phyloP scores from a whole-genome alignment of 1,284 basidiomycete genomes.

The Amylostereum areolatum region DNA sequence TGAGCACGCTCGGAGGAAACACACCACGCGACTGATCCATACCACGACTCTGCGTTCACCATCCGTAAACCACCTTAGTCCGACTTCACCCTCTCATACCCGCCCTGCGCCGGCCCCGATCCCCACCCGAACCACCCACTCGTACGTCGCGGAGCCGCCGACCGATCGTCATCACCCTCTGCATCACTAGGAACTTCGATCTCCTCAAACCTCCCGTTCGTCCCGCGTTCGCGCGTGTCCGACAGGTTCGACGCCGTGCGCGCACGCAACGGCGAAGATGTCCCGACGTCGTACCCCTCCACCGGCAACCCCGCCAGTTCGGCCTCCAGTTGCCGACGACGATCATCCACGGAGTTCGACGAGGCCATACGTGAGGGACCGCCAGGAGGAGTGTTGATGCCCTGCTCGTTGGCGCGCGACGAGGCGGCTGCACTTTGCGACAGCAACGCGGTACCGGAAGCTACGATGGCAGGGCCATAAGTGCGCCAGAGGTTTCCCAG shows the following conservation, averaged over 20 bases:
- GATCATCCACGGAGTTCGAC: slow-evolving; percentile 34
- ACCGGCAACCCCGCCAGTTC: slow-evolving; percentile 39
- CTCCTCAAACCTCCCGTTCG: slow-evolving; percentile 48
- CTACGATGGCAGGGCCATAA: slow-evolving; percentile 69
- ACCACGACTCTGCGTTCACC: too few relatives aligned
- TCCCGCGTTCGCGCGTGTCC: slow-evolving; percentile 17
- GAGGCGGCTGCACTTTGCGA: slow-evolving; percentile 29
- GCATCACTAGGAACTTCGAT: slow-evolving; percentile 60
- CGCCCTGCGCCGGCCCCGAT: slow-evolving; percentile 10
- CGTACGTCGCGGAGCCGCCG: slow-evolving; percentile 16
- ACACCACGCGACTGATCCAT: too few relatives aligned
- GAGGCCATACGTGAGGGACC: slow-evolving; percentile 12
- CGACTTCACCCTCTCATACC: slow-evolving; percentile 22
- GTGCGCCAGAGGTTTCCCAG: slow-evolving; percentile 61
- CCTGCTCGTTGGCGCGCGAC: slow-evolving; percentile 14
- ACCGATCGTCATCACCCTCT: slow-evolving; percentile 44
- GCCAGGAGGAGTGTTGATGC: slow-evolving; percentile 17
- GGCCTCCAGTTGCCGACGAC: slow-evolving; percentile 47
- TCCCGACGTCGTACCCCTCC: slow-evolving; percentile 22
- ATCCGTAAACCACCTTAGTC: slow-evolving; percentile 11
- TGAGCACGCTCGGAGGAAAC: too few relatives aligned
- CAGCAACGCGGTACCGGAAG: slow-evolving; percentile 55
- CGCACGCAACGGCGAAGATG: slow-evolving; percentile 36
- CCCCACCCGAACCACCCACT: slow-evolving; percentile 39
- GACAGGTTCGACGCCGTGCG: slow-evolving; percentile 25